These are phyloP conservation scores for Xylaria sp. DNA, from an alignment of 2,329 filamentous ascomycete genomes.

Conservation along the genomic window DNA sequence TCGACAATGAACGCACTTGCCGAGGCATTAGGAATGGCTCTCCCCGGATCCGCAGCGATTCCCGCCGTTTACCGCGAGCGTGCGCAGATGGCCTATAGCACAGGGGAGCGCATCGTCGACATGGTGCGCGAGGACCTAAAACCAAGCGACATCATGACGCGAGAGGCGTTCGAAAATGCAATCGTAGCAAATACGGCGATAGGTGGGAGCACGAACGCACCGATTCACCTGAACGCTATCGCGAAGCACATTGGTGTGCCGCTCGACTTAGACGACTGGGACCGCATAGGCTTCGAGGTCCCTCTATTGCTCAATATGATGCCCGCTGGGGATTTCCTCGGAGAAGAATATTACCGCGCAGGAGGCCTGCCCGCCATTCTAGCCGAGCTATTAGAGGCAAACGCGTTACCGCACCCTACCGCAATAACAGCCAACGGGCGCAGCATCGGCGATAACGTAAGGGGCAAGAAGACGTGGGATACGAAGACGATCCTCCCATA, in stretches of 20 bases:
- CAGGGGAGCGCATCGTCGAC: slow-evolving; percentile 59
- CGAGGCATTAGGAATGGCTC: slow-evolving; percentile 62
- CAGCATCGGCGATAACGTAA: slow-evolving; percentile 55
- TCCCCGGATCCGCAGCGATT: slow-evolving; percentile 62
- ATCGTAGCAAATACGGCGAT: slow-evolving; percentile 65
- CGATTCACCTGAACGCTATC: slow-evolving; percentile 65
- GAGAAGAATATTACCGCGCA: slow-evolving; percentile 64
- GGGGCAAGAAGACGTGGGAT: slow-evolving; percentile 60
- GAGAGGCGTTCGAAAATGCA: slow-evolving; percentile 65
- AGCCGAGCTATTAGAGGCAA: slow-evolving; percentile 61
- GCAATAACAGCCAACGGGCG: slow-evolving; percentile 59
- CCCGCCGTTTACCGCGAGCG: slow-evolving; percentile 61
- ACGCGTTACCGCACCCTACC: slow-evolving; percentile 55
- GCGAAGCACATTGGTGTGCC: slow-evolving; percentile 63
- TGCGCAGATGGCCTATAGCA: slow-evolving; percentile 59
- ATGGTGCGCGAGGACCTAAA: slow-evolving; percentile 60
- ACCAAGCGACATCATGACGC: slow-evolving; percentile 65
- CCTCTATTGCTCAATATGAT: slow-evolving; percentile 65
- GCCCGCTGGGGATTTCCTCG: slow-evolving; percentile 62
- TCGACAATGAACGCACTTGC: slow-evolving; percentile 64
- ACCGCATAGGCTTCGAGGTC: slow-evolving; percentile 59
- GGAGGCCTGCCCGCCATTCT: slow-evolving; percentile 64
- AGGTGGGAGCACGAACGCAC: slow-evolving; percentile 66
- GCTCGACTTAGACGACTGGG: slow-evolving; percentile 64
- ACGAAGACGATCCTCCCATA: slow-evolving; percentile 58